These are phyloP conservation scores for Trametes gibbosa DNA, from an alignment of 768 basidiomycete genomes.

Conservation along the genomic window DNA sequence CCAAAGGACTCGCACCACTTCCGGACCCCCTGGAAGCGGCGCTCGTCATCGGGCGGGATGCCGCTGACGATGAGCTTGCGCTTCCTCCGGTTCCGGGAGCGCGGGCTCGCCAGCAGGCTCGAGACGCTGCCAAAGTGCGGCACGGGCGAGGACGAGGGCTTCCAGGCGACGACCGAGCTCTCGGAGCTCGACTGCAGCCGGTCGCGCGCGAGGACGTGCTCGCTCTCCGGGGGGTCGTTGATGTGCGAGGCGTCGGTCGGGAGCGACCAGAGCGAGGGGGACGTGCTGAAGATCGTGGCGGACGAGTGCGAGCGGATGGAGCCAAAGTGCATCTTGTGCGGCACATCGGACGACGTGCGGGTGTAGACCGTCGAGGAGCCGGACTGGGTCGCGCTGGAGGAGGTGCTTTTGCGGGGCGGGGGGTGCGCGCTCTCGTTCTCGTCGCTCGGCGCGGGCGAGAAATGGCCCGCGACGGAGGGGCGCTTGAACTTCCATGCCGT, in stretches of 20 bases:
- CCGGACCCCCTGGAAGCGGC: constrained; percentile 64
- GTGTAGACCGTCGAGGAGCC: constrained; percentile 38
- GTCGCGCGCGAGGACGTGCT: constrained; percentile 30
- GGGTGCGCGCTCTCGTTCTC: constrained; percentile 16
- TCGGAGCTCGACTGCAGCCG: constrained; percentile 29
- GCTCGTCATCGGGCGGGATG: constrained; percentile 54
- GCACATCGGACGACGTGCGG: constrained; percentile 40
- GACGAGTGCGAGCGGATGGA: constrained; percentile 36
- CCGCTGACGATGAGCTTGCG: constrained; percentile 65
- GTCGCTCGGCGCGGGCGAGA: constrained; percentile 26
- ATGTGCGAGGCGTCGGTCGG: constrained; percentile 41
- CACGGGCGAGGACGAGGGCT: constrained; percentile 14
- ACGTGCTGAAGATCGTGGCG: constrained; percentile 33
- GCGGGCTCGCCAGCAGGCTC: constrained; percentile 28
- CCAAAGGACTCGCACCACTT: constrained; percentile 84
- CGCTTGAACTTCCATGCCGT: constrained; percentile 32
- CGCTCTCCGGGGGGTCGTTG: constrained; percentile 34
- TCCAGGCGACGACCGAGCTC: constrained; percentile 33
- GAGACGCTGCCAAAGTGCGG: constrained; percentile 21
- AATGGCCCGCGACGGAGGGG: constrained; percentile 64
- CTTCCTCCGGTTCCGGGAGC: constrained; percentile 56
- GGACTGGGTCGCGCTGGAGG: constrained; percentile 55
- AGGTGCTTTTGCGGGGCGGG: constrained; percentile 59
- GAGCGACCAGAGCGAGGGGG: constrained; percentile 39
- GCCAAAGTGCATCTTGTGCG: constrained; percentile 34